Evolutionary conservation across 768 basidiomycete genomes (phyloP).

Genomic region (Baorangia bicolor): DNA sequence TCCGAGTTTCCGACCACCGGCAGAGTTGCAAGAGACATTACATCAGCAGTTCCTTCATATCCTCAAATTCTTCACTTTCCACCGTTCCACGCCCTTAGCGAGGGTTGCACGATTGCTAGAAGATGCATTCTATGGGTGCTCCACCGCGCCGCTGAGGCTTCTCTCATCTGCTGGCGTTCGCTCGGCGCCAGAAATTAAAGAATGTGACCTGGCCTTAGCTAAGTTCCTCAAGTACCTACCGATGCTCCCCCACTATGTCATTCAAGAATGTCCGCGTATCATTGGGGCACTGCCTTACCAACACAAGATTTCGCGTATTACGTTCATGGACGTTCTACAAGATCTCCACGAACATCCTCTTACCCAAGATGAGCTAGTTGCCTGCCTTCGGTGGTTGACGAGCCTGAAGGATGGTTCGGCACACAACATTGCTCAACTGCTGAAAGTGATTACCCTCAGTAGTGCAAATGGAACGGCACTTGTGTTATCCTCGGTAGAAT

Average conservation of each 20-base stretch:
- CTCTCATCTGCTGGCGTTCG: slow-evolving; percentile 10
- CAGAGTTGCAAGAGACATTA: slow-evolving; percentile 50
- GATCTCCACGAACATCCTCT: background rate
- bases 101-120: slow-evolving; percentile 74
- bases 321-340: background rate
- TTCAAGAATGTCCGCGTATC: no score
- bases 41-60: slow-evolving; percentile 69
- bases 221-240: slow-evolving; percentile 82
- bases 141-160: slow-evolving; percentile 4
- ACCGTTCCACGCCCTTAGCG: slow-evolving; percentile 80
- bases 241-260: no score
- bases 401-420: no score
- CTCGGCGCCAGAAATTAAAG: slow-evolving; percentile 32
- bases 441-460: no score
- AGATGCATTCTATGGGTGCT: slow-evolving; percentile 50
- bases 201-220: slow-evolving; percentile 68
- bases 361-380: background rate
- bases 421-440: no score
- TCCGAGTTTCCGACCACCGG: slow-evolving; percentile 31
- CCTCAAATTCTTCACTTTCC: slow-evolving; percentile 88
- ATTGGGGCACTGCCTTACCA: slow-evolving; percentile 13
- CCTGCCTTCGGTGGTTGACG: slow-evolving; percentile 7
- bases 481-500: slow-evolving; percentile 62
- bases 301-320: slow-evolving; percentile 1
- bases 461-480: no score